Base-by-base conservation (phyloP, 495 filamentous ascomycete genomes). In the Penicillium arizonense region DNA sequence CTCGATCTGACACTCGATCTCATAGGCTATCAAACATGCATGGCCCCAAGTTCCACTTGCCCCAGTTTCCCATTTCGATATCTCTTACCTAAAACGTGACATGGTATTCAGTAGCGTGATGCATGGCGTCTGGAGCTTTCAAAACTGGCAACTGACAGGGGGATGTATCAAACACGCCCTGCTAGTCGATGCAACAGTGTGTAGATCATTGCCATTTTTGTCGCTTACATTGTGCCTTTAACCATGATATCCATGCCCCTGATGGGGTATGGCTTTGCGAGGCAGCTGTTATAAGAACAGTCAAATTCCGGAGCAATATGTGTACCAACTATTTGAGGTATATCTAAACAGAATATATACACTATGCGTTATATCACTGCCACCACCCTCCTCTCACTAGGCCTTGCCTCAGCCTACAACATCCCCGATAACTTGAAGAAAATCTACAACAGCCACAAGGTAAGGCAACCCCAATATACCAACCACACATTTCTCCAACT, bases 361-460 rank as follows among this genome's bases (percentile, higher is more conserved):
- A 39, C 14, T 10, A 54, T 54, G 51, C 51, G 34, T 34, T 7
- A 48, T 23, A 11, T 57, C 39, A 16, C 30, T 12, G 20, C 46
- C 9, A 35, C 37, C 5, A 37, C 28, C 4, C 18, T 52, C 35
- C 18, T 33, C 33, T 24, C 24, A 20, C 35, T 33, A 14, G 38
- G 50, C 5, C 14, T 53, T 24, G 53, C 48, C 4, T 38, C 54
- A 9, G 55, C 64, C 14, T 69, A 67, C 35, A 52, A 63, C 14
- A 32, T 71, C 20, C 68, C 68, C 8, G 48, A 57, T 44, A 65
- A 71, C n/a, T 41, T 71, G 8, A 43, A 56, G 44, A 42, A 61
- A 37, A 61, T 71, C 36, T 71, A 71, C 28, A 35, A 64, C 30
- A 57, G 57, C 20, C 56, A 69, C 52, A 69, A 64, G 42, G 59